phyloP scores from a whole-genome alignment of 139 green algal species.

The Deuterostichococcus epilithicus region DNA sequence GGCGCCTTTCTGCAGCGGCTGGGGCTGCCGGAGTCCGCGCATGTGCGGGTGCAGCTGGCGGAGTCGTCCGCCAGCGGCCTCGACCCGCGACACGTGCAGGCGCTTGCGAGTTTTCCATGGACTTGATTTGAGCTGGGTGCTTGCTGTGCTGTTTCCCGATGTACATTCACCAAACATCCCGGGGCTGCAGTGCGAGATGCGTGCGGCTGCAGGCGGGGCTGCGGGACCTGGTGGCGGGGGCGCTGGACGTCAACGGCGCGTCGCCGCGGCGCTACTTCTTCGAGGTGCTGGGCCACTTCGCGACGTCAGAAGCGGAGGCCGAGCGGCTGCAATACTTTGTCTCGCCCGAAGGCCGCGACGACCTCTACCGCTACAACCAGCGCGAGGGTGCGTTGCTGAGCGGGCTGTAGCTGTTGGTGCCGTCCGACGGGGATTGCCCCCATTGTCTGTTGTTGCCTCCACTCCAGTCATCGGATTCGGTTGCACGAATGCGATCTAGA shows the following conservation, averaged over 20 bases:
- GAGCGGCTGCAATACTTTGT: conserved; percentile 85
- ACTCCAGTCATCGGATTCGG: no score
- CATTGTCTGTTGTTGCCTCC: no score
- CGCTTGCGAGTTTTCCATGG: no score
- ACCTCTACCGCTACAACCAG: conserved; percentile 57
- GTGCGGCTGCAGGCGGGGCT: conserved; percentile 23
- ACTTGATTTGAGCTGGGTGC: neutral
- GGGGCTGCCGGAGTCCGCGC: conserved; percentile 37
- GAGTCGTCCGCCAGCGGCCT: neutral
- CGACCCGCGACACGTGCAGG: neutral
- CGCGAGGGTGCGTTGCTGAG: conserved; percentile 32
- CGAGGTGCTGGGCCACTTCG: conserved; percentile 68
- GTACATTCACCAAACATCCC: no score
- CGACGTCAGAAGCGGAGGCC: conserved; percentile 41
- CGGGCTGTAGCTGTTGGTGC: neutral
- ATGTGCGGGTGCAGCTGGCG: conserved; percentile 42
- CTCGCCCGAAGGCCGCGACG: conserved; percentile 68
- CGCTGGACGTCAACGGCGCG: conserved; percentile 75
- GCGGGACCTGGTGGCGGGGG: conserved; percentile 52
- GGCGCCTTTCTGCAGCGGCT: conserved; percentile 40
- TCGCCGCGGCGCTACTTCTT: conserved; percentile 86
- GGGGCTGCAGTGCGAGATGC: no score
- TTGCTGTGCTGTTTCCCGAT: neutral
- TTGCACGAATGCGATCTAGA: no score
- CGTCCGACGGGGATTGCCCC: neutral